These are phyloP conservation scores for Magnusiomyces fungicola DNA, from an alignment of 1,139 yeast species.

Conservation along the genomic window DNA sequence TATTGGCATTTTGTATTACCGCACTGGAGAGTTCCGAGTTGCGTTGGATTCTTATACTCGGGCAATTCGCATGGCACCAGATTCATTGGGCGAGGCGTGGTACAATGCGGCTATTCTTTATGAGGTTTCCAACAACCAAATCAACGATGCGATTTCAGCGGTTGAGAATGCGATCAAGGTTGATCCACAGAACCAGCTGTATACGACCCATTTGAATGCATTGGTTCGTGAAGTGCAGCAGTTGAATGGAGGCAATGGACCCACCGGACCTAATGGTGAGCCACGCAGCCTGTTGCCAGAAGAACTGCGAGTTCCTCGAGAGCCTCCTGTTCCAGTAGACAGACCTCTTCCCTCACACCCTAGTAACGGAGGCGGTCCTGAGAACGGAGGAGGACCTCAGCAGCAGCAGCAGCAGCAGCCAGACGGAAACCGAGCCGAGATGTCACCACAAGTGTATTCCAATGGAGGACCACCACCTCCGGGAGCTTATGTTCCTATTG, in stretches of 20 bases:
- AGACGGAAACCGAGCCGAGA: neutral
- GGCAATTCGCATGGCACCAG: slow-evolving; percentile 91
- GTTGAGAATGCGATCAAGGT: slow-evolving; percentile 92
- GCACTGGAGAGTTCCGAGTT: slow-evolving; percentile 90
- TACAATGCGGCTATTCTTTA: slow-evolving; percentile 94
- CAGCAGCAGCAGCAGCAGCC: neutral
- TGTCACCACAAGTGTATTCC: neutral
- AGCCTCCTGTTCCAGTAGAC: slow-evolving; percentile 15
- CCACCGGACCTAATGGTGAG: slow-evolving; percentile 3
- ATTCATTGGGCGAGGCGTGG: slow-evolving; percentile 89
- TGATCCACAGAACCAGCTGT: slow-evolving; percentile 91
- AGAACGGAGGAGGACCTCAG: slow-evolving; percentile 5
- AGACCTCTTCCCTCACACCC: slow-evolving; percentile 15
- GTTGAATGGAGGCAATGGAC: neutral
- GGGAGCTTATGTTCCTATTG: slow-evolving; percentile 3
- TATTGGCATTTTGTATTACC: slow-evolving; percentile 87
- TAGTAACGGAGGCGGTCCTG: slow-evolving; percentile 12
- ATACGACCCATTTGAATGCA: slow-evolving; percentile 63
- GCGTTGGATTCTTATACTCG: slow-evolving; percentile 96
- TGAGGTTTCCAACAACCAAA: slow-evolving; percentile 94
- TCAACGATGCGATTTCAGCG: slow-evolving; percentile 91
- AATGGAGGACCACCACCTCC: neutral
- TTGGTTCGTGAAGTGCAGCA: slow-evolving; percentile 7
- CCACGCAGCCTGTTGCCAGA: slow-evolving; percentile 8
- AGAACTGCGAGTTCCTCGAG: slow-evolving; percentile 14